phyloP scores from a whole-genome alignment of 495 filamentous ascomycete species.

The Lasiosphaeris hirsuta region DNA sequence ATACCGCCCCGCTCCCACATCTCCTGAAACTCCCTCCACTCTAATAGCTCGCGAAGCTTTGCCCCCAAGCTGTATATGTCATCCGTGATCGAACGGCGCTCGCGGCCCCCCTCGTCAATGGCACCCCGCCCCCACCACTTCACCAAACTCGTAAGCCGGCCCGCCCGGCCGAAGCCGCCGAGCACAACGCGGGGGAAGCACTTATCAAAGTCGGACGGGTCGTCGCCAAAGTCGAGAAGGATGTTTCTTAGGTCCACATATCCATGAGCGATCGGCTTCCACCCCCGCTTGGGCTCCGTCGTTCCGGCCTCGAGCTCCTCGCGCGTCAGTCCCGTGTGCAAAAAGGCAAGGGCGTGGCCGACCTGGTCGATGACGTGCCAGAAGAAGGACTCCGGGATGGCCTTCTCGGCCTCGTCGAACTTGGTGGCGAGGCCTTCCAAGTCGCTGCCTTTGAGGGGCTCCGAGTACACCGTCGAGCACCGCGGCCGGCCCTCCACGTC shows the following conservation, averaged over 20 bases:
- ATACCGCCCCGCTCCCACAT: too few species aligned
- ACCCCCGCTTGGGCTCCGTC: too few species aligned
- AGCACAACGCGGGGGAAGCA: slow-evolving; percentile 12
- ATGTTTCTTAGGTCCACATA: too few species aligned
- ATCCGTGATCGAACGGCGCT: neutral
- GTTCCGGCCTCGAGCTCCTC: too few species aligned
- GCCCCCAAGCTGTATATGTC: slow-evolving; percentile 8
- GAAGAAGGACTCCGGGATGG: slow-evolving; percentile 14
- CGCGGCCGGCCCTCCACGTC: too few species aligned
- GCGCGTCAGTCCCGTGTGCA: slow-evolving; percentile 4
- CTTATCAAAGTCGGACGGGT: neutral
- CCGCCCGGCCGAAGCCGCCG: slow-evolving; percentile 2
- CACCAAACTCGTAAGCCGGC: neutral
- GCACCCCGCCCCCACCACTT: neutral
- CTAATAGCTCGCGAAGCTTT: too few species aligned
- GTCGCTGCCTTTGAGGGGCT: slow-evolving; percentile 10
- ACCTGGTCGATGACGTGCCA: slow-evolving; percentile 20
- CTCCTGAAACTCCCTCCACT: too few species aligned
- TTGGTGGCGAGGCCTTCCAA: slow-evolving; percentile 12
- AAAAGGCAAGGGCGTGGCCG: slow-evolving; percentile 7
- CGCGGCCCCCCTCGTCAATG: too few species aligned
- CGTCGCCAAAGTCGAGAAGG: too few species aligned
- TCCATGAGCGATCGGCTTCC: too few species aligned
- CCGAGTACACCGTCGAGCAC: slow-evolving; percentile 12
- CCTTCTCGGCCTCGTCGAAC: neutral